Evolutionary conservation across 2,329 filamentous ascomycete species (phyloP), one percentile per base, ranked within the genome.

Genomic region (Pseudopyrenochaeta lycopersici): DNA sequence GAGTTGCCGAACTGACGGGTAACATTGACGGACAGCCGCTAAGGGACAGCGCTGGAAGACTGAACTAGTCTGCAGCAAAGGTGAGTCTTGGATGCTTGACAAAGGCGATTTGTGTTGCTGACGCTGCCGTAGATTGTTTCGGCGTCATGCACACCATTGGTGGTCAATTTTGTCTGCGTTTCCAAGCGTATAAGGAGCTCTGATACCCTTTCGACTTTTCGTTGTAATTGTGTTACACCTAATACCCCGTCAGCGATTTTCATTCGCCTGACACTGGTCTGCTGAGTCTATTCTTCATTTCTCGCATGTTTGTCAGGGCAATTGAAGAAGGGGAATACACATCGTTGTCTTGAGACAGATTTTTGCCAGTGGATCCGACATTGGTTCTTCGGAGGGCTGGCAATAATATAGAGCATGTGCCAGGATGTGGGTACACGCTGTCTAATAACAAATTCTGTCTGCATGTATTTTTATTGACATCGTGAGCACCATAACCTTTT

Each of bases 1-100:
- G 95, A 58, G 95, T 99, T 53, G 95, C 95, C 46, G 92, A 97
- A 76, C 80, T 99, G 66, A 99, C 95, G 1, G 90, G 90, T 35
- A 74, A 73, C 23, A 50, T 72, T 18, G 73, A 76, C 2, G 70
- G 72, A 7, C 58, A 63, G 45, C 56, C 67, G 45, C 39, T 44
- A 30, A 51, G 62, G 18, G 50, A 54, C 30, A 51, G 52, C 15
- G 42, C 47, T 20, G 50, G 51, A 40, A 62, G 49, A 53, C 57
- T 56, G 27, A 61, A 56, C 43, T 53, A 63, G 44, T 56, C 54
- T 63, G 58, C 53, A 23, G 23, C 49, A 46, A 52, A 56, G 61
- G 64, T 66, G 39, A 33, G 63, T n/a, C 51, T 33, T 20, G 3
- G 1, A 10, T 14, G 14, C 15, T 2, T 18, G 20, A 21, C n/a